phyloP scores from a whole-genome alignment of 192 early-diverging fungal genomes.

The Umbelopsis vinacea region DNA sequence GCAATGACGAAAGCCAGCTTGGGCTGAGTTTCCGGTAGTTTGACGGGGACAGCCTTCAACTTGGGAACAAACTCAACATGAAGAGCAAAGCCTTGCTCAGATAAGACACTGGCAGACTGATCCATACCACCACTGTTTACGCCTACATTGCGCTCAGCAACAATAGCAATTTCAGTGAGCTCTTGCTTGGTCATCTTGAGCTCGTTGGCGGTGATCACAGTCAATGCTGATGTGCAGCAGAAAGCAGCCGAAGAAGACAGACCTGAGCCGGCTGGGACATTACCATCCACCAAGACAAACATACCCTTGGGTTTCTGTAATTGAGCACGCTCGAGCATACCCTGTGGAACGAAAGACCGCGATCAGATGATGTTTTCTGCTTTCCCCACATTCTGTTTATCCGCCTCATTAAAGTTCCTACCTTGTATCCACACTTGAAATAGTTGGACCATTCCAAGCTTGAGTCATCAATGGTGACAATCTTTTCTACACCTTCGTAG shows the following conservation, averaged over 20 bases:
- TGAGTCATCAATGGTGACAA: conserved; percentile 73
- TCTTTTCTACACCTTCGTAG: conserved; percentile 50
- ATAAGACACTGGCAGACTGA: conserved; percentile 88
- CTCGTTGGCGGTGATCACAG: conserved; percentile 62
- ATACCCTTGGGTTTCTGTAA: conserved; percentile 60
- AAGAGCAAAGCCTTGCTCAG: conserved; percentile 65
- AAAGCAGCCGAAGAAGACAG: conserved; percentile 88
- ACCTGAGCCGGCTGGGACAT: conserved; percentile 81
- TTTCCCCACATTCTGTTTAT: too few relatives aligned
- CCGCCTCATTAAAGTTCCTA: conserved; percentile 23
- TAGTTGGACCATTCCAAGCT: conserved; percentile 88
- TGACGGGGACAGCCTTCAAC: conserved; percentile 62
- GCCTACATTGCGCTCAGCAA: conserved; percentile 80
- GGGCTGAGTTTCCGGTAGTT: conserved; percentile 60
- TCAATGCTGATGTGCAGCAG: conserved; percentile 77
- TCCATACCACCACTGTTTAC: conserved; percentile 87
- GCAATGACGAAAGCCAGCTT: conserved; percentile 84
- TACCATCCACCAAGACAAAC: conserved; percentile 76
- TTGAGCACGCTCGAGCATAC: conserved; percentile 58
- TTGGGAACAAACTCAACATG: conserved; percentile 85
- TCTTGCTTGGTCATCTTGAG: conserved; percentile 49
- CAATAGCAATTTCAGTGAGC: conserved; percentile 76
- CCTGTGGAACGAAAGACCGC: conserved; percentile 32
- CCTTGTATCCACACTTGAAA: conserved; percentile 91
- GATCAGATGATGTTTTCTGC: not conserved